Evolutionary conservation across 257 asterid genomes (phyloP), one percentile per base, ranked within the genome.

Genomic region (Penstemon barbatus): DNA sequence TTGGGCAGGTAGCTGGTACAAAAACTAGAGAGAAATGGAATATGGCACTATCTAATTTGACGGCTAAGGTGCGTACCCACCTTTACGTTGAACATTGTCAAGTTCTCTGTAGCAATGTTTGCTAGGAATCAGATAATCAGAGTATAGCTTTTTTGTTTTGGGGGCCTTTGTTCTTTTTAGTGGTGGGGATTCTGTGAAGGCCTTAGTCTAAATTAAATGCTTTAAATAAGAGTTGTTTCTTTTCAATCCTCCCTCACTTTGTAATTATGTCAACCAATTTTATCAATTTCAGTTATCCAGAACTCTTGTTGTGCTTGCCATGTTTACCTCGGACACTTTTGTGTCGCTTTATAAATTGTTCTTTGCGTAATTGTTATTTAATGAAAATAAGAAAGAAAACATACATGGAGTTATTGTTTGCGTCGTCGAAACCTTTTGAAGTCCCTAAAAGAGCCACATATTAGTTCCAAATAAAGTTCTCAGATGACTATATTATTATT

Each of bases 1-100:
- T 82, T 52, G 95, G 98, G 71, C 98, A 90, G 80, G 87, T 77
- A 59, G 98, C 98, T 78, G 89, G 95, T 63, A 67, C 89, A 44
- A 93, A 90, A 85, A 88, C 99, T 61, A 90, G 93, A 81, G 95
- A 88, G 65, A 90, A 88, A 75, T 90, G 96, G 99, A 93, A 72
- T 73, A 10, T 81, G 45, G 90, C 97, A 7, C 18, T 90, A 53
- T 85, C 97, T 51, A 93, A 93, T 85, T 78, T 93, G 87, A 72
- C 86, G 5, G 90, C 95, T 36, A 93, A 88, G 99, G 97, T 93
- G 63, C 33, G 75, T 15, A 5, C 44, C 40, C 65, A 7, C 6
- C 63, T 25, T 25, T 25, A 25, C 33, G 33, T 25, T 1, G 18
- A 49, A 49, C 54, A 49, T 49, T 15, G 10, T 46, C 4, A 46